Base-by-base conservation (phyloP, 805 yeast genomes). In the Saturnispora diversa region DNA sequence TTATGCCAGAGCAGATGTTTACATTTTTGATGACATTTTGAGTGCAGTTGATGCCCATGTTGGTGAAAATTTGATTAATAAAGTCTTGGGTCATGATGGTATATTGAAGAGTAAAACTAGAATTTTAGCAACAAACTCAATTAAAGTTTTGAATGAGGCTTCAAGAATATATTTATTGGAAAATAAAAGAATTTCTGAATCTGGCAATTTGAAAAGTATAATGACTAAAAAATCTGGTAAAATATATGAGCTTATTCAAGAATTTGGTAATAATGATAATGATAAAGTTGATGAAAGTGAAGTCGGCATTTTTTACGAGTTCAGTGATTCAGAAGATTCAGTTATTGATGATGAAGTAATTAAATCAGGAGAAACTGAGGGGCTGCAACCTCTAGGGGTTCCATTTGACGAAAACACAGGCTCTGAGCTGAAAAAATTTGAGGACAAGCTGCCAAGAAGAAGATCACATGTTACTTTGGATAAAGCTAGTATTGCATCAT, bases 41-140 rank as follows among this genome's bases (percentile, higher is more conserved):
- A 83, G 94, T 59, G 98, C 98, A 19, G 98, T 90, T 26, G 98
- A 90, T 63, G 96, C 88, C 52, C 97, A 90, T 59, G 98, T 90
- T 48, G 88, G 95, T 11, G 77, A 77, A 48, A 94, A 85, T 53
- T 68, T 90, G 52, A 77, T 85, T 50, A 80, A 79, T 7, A 47
- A 65, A 25, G 80, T 77, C 4, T 53, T 75, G 15, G 62, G 66
- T 24, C 52, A 38, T n/a, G 47, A 52, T 9, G 83, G 83, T 22
- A 45, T 77, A 10, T 56, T 77, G 35, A 60, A 62, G 6, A 55
- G 70, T 2, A 76, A 75, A 49, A 73, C 82, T 0, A 64, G 72
- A 26, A 61, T 78, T 26, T 60, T 78, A 38, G 68, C 80, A 3
- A 78, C 84, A 1, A 78, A 78, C 53, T 67, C 78, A 0, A 64